phyloP scores from a whole-genome alignment of 805 yeast genomes.

The Brettanomyces naardenensis region DNA sequence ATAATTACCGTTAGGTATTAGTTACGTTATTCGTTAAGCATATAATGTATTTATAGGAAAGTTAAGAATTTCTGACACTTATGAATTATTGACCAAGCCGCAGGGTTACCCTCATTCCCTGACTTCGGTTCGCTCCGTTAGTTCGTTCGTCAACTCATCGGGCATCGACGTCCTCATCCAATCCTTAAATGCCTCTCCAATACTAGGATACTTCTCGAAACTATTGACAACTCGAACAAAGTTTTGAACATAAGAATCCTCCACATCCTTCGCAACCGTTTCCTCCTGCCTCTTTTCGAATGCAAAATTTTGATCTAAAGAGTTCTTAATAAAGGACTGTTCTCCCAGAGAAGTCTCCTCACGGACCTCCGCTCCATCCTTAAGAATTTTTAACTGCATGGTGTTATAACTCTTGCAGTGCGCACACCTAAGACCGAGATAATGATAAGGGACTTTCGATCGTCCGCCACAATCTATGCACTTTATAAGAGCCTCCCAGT shows the following conservation, averaged over 20 bases:
- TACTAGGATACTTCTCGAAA: slow-evolving; percentile 26
- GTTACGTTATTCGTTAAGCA: no score
- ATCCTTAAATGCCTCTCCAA: slow-evolving; percentile 29
- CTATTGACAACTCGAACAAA: slow-evolving; percentile 27
- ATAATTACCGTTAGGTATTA: no score
- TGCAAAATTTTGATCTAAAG: slow-evolving; percentile 26
- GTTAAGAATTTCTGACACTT: no score
- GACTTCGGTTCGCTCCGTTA: no score
- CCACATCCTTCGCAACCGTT: slow-evolving; percentile 11
- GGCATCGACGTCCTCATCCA: slow-evolving; percentile 18
- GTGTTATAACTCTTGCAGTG: slow-evolving; percentile 88
- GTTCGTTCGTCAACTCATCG: not conserved
- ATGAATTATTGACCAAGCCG: no score
- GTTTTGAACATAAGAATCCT: slow-evolving; percentile 21
- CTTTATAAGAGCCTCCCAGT: slow-evolving; percentile 67
- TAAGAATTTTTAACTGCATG: slow-evolving; percentile 57
- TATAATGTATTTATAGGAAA: not conserved
- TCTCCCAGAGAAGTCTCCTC: slow-evolving; percentile 10
- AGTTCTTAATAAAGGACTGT: slow-evolving; percentile 13
- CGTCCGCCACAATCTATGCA: slow-evolving; percentile 88
- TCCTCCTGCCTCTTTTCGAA: slow-evolving; percentile 17
- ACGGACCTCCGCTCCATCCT: slow-evolving; percentile 41
- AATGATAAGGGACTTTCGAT: slow-evolving; percentile 68
- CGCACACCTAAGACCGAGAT: slow-evolving; percentile 80
- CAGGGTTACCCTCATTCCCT: no score